Conservation (phyloP, 1,284 basidiomycete species). For the Ceratobasidium sp. region DNA sequence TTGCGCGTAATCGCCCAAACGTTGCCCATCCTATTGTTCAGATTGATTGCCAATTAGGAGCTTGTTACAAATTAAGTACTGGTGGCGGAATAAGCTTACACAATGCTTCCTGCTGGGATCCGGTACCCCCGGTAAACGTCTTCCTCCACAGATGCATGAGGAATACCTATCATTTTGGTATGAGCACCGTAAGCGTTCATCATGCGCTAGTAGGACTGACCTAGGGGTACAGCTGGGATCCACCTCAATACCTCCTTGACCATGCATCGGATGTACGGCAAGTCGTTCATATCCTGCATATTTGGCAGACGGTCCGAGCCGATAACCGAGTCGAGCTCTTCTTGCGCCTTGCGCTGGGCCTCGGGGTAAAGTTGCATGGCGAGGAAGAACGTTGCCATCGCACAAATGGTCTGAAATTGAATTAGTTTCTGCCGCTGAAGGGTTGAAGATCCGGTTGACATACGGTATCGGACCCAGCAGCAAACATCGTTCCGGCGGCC, state of each 20-base stretch:
- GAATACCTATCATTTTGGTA: conserved; percentile 1
- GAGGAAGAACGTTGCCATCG: conserved; percentile 44
- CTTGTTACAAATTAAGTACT: neutral
- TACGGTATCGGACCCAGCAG: conserved; percentile 33
- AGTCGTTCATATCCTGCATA: conserved; percentile 20
- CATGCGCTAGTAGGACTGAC: conserved; percentile 2
- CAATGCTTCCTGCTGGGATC: conserved; percentile 33
- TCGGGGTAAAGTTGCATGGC: conserved; percentile 45
- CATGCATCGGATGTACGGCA: conserved; percentile 28
- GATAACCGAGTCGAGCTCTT: conserved; percentile 45
- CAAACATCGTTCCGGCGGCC: conserved; percentile 32
- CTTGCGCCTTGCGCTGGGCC: conserved; percentile 42
- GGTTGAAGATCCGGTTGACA: neutral
- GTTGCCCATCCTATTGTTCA: conserved; percentile 34
- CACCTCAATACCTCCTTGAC: conserved; percentile 24
- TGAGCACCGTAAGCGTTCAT: neutral
- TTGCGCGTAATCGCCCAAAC: conserved; percentile 31
- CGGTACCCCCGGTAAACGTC: conserved; percentile 30
- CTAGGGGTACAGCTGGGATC: conserved; percentile 22
- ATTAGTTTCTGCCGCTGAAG: neutral
- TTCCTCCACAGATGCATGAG: conserved; percentile 24
- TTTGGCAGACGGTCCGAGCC: conserved; percentile 37
- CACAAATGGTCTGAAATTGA: conserved; percentile 29
- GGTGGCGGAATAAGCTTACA: conserved; percentile 13
- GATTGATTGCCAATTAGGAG: neutral